Evolutionary conservation across 2,329 filamentous ascomycete genomes (phyloP).

Genomic region (Exserohilum turcica): DNA sequence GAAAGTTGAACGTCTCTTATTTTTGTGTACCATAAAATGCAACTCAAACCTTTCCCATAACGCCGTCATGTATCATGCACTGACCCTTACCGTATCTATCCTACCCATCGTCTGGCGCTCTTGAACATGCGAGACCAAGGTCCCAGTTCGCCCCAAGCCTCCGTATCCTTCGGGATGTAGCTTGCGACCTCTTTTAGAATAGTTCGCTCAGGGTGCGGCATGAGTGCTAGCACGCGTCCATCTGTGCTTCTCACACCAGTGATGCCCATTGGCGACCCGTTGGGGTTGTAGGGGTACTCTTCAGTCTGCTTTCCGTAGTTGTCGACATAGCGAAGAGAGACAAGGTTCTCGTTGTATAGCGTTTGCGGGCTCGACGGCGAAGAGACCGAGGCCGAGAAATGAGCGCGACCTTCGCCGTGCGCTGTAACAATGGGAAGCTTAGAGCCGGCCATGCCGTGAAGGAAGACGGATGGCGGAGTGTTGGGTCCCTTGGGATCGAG

Average conservation of each 20-base stretch:
- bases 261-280: constrained; percentile 81
- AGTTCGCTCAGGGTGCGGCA: constrained; percentile 94
- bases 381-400: constrained; percentile 50
- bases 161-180: constrained; percentile 68
- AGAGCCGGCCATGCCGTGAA: constrained; percentile 84
- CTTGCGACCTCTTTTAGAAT: constrained; percentile 79
- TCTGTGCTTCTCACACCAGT: constrained; percentile 78
- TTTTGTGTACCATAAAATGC: constrained; percentile 6
- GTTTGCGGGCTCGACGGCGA: constrained; percentile 50
- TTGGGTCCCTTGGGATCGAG: constrained; percentile 59
- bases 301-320: constrained; percentile 78
- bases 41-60: not conserved
- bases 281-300: constrained; percentile 86
- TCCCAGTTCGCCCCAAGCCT: constrained; percentile 78
- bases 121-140: constrained; percentile 87
- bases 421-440: constrained; percentile 84
- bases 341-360: constrained; percentile 69
- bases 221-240: constrained; percentile 82
- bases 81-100: constrained; percentile 39
- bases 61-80: constrained; percentile 2
- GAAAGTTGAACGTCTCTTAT: constrained; percentile 1
- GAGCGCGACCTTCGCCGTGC: constrained; percentile 87
- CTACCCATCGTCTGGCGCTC: constrained; percentile 87
- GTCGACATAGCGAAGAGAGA: constrained; percentile 83
- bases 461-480: constrained; percentile 71